These are phyloP conservation scores for Thymus quinquecostatus DNA, from an alignment of 257 asterid species.

Conservation along the genomic window DNA sequence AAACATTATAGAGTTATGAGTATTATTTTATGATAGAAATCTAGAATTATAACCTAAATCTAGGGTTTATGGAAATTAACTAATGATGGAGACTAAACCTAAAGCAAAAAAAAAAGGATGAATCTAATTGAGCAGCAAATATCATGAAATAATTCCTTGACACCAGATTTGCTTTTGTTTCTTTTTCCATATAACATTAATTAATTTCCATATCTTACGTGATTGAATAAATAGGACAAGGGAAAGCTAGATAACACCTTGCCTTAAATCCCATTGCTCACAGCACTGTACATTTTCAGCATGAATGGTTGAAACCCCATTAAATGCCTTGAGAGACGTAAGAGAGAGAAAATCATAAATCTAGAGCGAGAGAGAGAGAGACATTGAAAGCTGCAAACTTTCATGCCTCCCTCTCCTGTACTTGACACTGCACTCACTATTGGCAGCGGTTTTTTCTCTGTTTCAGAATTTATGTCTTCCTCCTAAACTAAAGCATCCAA, in stretches of 20 bases:
- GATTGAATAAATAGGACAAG: slow-evolving; percentile 5
- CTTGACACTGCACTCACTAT: slow-evolving; percentile 46
- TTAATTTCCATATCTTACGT: slow-evolving; percentile 26
- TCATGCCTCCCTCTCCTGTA: slow-evolving; percentile 57
- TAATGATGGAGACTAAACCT: neutral
- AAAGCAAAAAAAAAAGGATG: neutral
- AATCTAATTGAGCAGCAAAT: neutral
- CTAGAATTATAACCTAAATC: too few relatives aligned
- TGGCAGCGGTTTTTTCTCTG: slow-evolving; percentile 49
- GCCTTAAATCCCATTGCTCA: slow-evolving; percentile 29
- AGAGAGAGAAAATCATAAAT: slow-evolving; percentile 26
- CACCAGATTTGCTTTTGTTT: neutral
- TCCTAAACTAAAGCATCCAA: slow-evolving; percentile 39
- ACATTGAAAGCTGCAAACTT: slow-evolving; percentile 62
- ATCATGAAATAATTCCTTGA: neutral
- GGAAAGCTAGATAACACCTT: slow-evolving; percentile 27
- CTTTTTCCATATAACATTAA: neutral
- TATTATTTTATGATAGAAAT: too few relatives aligned
- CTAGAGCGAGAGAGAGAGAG: slow-evolving; percentile 30
- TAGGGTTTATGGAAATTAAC: slow-evolving; percentile 11
- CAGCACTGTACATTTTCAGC: slow-evolving; percentile 33
- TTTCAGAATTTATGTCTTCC: slow-evolving; percentile 61
- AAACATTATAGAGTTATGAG: neutral
- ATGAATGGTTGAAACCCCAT: slow-evolving; percentile 37
- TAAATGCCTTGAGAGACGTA: slow-evolving; percentile 25